Percentiles rank a stretch among this genome's conserved stretches.
Conservation (phyloP, 495 filamentous ascomycete species). For the Astrocystis sublimbata region DNA sequence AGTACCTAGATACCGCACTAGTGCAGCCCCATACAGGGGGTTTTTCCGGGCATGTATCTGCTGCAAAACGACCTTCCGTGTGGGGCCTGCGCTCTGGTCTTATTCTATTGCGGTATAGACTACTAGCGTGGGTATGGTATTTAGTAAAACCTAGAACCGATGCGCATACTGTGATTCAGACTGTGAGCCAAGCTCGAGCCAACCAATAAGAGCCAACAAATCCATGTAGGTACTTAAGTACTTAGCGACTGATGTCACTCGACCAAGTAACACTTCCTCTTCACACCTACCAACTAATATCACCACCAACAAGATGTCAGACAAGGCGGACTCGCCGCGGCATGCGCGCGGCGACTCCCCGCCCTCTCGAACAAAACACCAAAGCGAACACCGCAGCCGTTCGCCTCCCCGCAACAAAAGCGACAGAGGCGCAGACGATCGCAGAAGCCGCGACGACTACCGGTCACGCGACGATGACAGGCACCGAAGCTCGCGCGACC, state of each 20-base stretch:
- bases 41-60: no score
- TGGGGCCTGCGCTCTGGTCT: no score
- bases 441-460: constrained; percentile 29
- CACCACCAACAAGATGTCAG: constrained; percentile 24
- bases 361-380: constrained; percentile 23
- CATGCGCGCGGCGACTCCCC: constrained; percentile 25
- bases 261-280: not conserved
- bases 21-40: no score
- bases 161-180: no score
- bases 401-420: constrained; percentile 28
- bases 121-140: no score
- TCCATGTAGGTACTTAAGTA: not conserved
- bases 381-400: constrained; percentile 28
- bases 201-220: not conserved
- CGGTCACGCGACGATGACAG: constrained; percentile 25
- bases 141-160: no score
- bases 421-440: constrained; percentile 20
- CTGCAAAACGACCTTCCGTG: no score
- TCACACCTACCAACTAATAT: not conserved
- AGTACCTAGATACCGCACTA: no score
- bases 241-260: not conserved
- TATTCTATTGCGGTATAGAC: no score
- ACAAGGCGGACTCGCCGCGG: constrained; percentile 25
- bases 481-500: constrained; percentile 19
- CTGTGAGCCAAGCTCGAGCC: not conserved